phyloP scores from a whole-genome alignment of 148 eudicot species.

The Amaranthus palmeri region DNA sequence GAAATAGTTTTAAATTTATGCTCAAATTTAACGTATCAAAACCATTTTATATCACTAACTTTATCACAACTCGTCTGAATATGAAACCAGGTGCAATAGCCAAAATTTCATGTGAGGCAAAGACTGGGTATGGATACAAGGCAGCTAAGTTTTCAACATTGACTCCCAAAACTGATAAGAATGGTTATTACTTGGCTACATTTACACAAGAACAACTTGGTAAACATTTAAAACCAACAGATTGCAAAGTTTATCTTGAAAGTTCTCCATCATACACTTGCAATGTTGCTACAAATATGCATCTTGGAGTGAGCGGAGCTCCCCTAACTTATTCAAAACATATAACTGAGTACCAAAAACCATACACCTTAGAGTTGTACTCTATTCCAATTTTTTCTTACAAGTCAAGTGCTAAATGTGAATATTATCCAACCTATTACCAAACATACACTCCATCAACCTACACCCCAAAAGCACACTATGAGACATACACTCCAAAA shows the following conservation, averaged over 20 bases:
- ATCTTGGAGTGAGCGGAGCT: constrained; percentile 10
- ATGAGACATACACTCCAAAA: too few species aligned
- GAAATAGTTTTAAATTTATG: too few species aligned
- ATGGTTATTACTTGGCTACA: constrained; percentile 20
- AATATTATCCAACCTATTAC: neutral
- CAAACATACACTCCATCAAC: too few species aligned
- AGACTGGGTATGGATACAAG: neutral
- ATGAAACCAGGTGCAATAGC: constrained; percentile 4
- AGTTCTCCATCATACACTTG: constrained; percentile 20
- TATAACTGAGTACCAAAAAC: constrained; percentile 2
- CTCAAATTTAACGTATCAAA: too few species aligned
- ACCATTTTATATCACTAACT: too few species aligned
- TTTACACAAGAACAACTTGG: constrained; percentile 22
- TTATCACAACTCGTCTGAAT: neutral
- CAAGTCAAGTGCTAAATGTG: neutral
- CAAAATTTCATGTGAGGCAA: constrained; percentile 7
- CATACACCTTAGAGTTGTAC: constrained; percentile 19
- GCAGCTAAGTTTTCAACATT: neutral
- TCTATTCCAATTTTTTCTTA: constrained; percentile 16
- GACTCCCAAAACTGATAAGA: constrained; percentile 13
- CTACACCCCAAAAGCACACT: too few species aligned
- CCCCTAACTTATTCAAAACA: constrained; percentile 1
- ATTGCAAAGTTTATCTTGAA: constrained; percentile 23
- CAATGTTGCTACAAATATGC: constrained; percentile 16
- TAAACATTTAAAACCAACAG: constrained; percentile 9